phyloP scores from a whole-genome alignment of 2,329 filamentous ascomycete genomes.

The Arthroderma uncinatum region DNA sequence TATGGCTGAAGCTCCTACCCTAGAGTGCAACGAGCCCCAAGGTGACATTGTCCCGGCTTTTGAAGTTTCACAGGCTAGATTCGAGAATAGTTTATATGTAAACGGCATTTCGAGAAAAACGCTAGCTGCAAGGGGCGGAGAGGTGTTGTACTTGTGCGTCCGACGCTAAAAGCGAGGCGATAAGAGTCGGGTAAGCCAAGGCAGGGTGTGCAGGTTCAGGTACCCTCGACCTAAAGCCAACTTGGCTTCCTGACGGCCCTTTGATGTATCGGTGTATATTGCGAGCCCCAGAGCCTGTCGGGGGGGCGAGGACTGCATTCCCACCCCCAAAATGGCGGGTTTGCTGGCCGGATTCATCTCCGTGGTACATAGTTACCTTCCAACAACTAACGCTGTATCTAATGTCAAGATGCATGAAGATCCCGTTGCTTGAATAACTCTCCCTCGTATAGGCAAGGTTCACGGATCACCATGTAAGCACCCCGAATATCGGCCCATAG shows the following conservation, averaged over 20 bases:
- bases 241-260: background rate
- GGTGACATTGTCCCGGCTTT: background rate
- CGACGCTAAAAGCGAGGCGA: background rate
- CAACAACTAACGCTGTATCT: background rate
- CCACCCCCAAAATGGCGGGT: background rate
- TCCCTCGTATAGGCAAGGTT: background rate
- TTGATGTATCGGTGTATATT: background rate
- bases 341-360: background rate
- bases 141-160: slow-evolving; percentile 1
- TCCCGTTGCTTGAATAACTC: background rate
- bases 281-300: background rate
- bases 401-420: background rate
- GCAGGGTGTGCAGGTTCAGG: background rate
- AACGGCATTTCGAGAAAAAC: slow-evolving; percentile 3
- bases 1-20: background rate
- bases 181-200: background rate
- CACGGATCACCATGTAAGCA: background rate
- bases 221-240: background rate
- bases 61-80: background rate
- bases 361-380: background rate
- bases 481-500: background rate
- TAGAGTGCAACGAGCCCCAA: background rate
- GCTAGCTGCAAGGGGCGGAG: slow-evolving; percentile 7
- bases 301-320: background rate
- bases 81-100: background rate